A percentile compares a stretch with the other conserved stretches of the same genome.
These are phyloP conservation scores for Lizonia empirigonia DNA, from an alignment of 2,329 filamentous ascomycete genomes.

Conservation along the genomic window DNA sequence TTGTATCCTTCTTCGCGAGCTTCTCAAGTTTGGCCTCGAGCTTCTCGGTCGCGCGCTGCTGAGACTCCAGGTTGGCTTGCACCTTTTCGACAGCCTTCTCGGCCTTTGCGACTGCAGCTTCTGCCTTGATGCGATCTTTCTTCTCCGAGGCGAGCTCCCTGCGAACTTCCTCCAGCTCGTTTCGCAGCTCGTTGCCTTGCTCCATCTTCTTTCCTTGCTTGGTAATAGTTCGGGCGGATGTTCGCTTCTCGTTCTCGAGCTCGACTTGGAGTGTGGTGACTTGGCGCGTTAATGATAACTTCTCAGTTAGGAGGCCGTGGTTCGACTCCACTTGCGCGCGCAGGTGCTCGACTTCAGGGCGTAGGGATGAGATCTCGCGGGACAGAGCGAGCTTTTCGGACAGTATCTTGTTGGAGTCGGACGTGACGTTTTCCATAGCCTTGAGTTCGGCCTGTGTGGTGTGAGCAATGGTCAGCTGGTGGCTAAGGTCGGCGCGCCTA, in stretches of 20 bases:
- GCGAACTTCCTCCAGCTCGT: slow-evolving; percentile 52
- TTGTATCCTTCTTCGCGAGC: slow-evolving; percentile 39
- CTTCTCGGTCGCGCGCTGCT: slow-evolving; percentile 38
- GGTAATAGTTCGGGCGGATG: slow-evolving; percentile 62
- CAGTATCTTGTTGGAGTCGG: slow-evolving; percentile 73
- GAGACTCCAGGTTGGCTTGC: slow-evolving; percentile 40
- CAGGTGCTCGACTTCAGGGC: slow-evolving; percentile 67
- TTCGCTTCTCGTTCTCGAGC: slow-evolving; percentile 80
- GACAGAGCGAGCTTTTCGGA: slow-evolving; percentile 67
- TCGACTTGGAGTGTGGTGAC: slow-evolving; percentile 78
- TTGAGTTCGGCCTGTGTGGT: slow-evolving; percentile 68
- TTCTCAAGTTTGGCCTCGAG: slow-evolving; percentile 45
- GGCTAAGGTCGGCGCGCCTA: slow-evolving; percentile 53
- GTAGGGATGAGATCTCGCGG: slow-evolving; percentile 63
- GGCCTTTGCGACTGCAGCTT: slow-evolving; percentile 45
- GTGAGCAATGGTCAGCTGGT: slow-evolving; percentile 44
- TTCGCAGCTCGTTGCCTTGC: slow-evolving; percentile 55
- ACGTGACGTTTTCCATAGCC: slow-evolving; percentile 68
- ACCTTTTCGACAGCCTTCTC: slow-evolving; percentile 42
- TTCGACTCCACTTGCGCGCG: slow-evolving; percentile 64
- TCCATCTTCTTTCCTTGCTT: slow-evolving; percentile 57
- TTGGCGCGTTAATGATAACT: slow-evolving; percentile 78
- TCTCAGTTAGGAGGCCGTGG: slow-evolving; percentile 75
- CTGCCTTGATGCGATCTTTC: slow-evolving; percentile 52
- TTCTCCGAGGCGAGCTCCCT: slow-evolving; percentile 55